These are phyloP conservation scores for Paecilomyces fulvus DNA, from an alignment of 2,329 filamentous ascomycete genomes.

Conservation along the genomic window DNA sequence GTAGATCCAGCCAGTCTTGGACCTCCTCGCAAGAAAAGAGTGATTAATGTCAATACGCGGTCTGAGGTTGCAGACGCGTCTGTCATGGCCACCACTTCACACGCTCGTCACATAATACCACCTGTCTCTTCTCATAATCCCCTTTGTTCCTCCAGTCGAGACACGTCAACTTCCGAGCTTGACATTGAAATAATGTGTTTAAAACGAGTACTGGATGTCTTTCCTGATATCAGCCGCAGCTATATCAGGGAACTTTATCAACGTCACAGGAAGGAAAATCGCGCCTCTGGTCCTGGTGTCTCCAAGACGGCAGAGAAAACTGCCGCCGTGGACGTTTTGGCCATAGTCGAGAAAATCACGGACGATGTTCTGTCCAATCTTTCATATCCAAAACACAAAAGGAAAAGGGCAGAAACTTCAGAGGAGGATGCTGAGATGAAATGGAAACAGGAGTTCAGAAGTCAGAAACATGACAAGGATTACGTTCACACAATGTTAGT, in stretches of 20 bases:
- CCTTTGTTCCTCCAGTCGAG: neutral
- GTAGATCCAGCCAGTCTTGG: neutral
- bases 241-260: slow-evolving; percentile 34
- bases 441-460: slow-evolving; percentile 14
- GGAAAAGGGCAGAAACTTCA: slow-evolving; percentile 24
- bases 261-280: slow-evolving; percentile 4
- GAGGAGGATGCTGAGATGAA: slow-evolving; percentile 25
- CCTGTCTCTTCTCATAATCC: neutral
- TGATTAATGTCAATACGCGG: neutral
- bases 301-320: slow-evolving; percentile 4
- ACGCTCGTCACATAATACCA: neutral
- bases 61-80: neutral
- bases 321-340: neutral
- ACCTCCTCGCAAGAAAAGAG: neutral
- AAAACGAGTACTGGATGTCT: slow-evolving; percentile 32
- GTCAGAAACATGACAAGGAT: slow-evolving; percentile 9
- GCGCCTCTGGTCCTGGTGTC: neutral
- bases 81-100: neutral
- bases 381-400: slow-evolving; percentile 37
- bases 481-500: slow-evolving; percentile 16
- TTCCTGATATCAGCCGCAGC: slow-evolving; percentile 40
- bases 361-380: slow-evolving; percentile 32
- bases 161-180: neutral
- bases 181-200: slow-evolving; percentile 15
- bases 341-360: slow-evolving; percentile 24